These are phyloP conservation scores for Tylopilus plumbeoviolaceoides DNA, from an alignment of 768 basidiomycete genomes.

Conservation along the genomic window DNA sequence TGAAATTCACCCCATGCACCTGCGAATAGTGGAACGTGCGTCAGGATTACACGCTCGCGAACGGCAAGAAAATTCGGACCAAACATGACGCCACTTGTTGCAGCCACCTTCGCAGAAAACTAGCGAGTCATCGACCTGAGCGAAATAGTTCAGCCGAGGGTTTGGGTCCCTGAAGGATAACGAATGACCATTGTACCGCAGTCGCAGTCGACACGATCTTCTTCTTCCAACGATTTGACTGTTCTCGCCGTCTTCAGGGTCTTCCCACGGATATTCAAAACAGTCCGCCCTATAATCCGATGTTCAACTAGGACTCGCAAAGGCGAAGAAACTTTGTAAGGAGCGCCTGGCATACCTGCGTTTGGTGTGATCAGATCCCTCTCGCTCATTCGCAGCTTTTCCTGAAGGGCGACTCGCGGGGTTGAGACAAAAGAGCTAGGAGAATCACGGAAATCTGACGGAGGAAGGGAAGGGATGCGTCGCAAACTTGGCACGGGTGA, in stretches of 20 bases:
- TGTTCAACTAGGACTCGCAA: slow-evolving; percentile 22
- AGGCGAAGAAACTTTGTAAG: slow-evolving; percentile 16
- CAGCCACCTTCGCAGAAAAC: slow-evolving; percentile 74
- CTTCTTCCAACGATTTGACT: slow-evolving; percentile 20
- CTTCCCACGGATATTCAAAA: not conserved
- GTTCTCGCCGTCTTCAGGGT: slow-evolving; percentile 5
- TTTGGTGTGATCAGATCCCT: slow-evolving; percentile 26
- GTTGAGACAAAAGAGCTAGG: slow-evolving; percentile 20
- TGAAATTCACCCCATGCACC: slow-evolving; percentile 38
- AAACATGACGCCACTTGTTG: slow-evolving; percentile 69
- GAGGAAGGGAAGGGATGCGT: slow-evolving; percentile 21
- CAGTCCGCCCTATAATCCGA: slow-evolving; percentile 16
- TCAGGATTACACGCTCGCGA: not conserved
- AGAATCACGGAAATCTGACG: slow-evolving; percentile 24
- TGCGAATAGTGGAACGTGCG: slow-evolving; percentile 3
- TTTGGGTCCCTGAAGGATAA: not conserved
- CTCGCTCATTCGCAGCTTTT: slow-evolving; percentile 21
- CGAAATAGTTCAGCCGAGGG: not conserved
- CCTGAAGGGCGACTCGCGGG: slow-evolving; percentile 39
- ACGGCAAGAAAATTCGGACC: slow-evolving; percentile 41
- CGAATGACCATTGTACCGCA: slow-evolving; percentile 54
- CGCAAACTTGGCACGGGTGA: slow-evolving; percentile 17
- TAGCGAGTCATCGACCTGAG: slow-evolving; percentile 51
- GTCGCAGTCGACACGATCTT: slow-evolving; percentile 57
- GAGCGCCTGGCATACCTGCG: slow-evolving; percentile 44